Base-by-base conservation (phyloP, 2,329 filamentous ascomycete species). In the Leptographium flavum region DNA sequence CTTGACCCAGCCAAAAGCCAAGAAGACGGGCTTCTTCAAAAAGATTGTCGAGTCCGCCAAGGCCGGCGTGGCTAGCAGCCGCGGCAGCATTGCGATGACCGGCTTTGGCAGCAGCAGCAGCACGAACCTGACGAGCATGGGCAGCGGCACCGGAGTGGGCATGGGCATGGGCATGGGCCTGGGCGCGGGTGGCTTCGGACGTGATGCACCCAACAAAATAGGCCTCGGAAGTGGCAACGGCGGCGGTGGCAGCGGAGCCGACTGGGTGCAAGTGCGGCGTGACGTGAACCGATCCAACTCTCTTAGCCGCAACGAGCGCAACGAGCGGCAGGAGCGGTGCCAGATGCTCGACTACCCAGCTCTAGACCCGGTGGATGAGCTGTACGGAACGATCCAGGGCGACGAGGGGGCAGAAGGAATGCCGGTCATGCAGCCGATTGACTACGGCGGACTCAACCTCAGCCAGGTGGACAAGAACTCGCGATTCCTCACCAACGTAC, bases 211-310 rank as follows among this genome's bases (percentile, higher is more conserved):
- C 8, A 21, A 65, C 42, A 61, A 60, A 39, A 37, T 38, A 2
- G 48, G 33, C n/a, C 52, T 52, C 10, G 41, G 55, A 31, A 48
- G 58, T 3, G 59, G 60, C 7, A 57, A 63, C 50, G 62, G 63
- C 37, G 62, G 54, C 39, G 51, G 57, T 14, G 7, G 36, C 19
- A 66, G 66, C 11, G 67, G 70, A 1, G 73, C 84, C 14, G 90
- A 96, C 59, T 98, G 92, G 88, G 87, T 98, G n/a, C 88, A 96
- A 60, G 87, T 96, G 21, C 82, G 92, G 31, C 79, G 92, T 39
- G 93, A 98, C 62, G 83, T 98, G 39, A 96, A 98, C 61, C 77
- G 92, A 31, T 94, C 90, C 4, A 96, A 94, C 57, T 92, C 90
- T 0, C 70, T 95, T 32, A 94, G 88, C 61, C 81, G 80, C 49